These are phyloP conservation scores for Gonapodya sp. DNA, from an alignment of 192 early-diverging fungal species.

Conservation along the genomic window DNA sequence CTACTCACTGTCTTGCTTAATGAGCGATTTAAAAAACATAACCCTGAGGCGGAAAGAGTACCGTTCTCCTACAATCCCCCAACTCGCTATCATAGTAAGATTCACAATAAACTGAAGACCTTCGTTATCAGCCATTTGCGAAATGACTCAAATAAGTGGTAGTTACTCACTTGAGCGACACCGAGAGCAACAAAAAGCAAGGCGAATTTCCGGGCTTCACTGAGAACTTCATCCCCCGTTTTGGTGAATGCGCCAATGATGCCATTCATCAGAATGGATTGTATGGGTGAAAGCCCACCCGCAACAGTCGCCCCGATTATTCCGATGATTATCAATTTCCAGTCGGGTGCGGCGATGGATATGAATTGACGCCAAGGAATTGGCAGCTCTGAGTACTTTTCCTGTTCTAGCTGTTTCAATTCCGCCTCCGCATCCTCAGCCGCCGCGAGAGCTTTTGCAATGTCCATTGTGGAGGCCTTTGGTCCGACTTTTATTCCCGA, in stretches of 20 bases:
- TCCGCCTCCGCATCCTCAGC: neutral
- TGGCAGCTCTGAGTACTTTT: neutral
- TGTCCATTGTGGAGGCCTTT: neutral
- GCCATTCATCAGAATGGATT: neutral
- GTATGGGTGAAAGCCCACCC: no score
- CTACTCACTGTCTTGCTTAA: neutral
- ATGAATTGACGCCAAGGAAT: neutral
- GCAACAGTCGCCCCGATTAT: neutral
- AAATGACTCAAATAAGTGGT: no score
- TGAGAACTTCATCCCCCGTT: neutral
- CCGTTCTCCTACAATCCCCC: neutral
- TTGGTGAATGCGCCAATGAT: neutral
- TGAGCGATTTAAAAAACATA: neutral
- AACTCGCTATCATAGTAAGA: neutral
- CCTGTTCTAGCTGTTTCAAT: neutral
- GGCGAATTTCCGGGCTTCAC: slow-evolving; percentile 40
- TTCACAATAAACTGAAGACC: neutral
- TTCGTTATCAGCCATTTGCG: no score
- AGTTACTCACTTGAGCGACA: no score
- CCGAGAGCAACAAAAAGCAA: slow-evolving; percentile 34
- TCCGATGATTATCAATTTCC: neutral
- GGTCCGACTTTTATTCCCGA: neutral
- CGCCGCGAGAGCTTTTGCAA: neutral
- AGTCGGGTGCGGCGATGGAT: neutral
- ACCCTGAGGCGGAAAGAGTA: neutral